phyloP scores from a whole-genome alignment of 352 stramenopile species.

The Pythium periplocum region DNA sequence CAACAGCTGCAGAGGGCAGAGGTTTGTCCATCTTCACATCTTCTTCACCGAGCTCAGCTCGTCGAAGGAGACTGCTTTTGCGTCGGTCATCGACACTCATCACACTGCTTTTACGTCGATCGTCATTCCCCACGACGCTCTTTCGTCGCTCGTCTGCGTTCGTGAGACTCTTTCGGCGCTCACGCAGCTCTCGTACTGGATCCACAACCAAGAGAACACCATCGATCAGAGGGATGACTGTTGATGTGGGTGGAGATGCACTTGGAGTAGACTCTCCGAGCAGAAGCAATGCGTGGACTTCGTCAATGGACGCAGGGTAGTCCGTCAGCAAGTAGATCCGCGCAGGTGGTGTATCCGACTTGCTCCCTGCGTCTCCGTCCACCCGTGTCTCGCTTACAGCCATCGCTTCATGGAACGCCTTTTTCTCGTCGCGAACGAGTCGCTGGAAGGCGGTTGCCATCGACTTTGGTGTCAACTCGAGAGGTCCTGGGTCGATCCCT shows the following conservation, averaged over 20 bases:
- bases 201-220: constrained; percentile 46
- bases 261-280: constrained; percentile 20
- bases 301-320: constrained; percentile 44
- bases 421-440: constrained; percentile 38
- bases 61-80: neutral
- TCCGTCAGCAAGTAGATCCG: constrained; percentile 59
- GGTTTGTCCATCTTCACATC: constrained; percentile 3
- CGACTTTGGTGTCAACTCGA: constrained; percentile 5
- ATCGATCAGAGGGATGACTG: constrained; percentile 55
- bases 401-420: constrained; percentile 16
- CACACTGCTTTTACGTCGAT: neutral
- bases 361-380: no score
- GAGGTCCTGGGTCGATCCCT: constrained; percentile 1
- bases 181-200: constrained; percentile 16
- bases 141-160: constrained; percentile 15
- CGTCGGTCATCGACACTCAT: neutral
- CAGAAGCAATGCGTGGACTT: constrained; percentile 39
- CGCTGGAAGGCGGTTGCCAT: constrained; percentile 51
- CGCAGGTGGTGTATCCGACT: constrained; percentile 4
- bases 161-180: constrained; percentile 26
- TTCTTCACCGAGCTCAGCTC: constrained; percentile 5
- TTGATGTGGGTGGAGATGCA: neutral
- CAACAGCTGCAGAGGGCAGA: constrained; percentile 1
- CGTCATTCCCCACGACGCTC: neutral
- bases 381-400: neutral